Percentiles rank a stretch among this genome's conserved stretches.
These are phyloP conservation scores for Aspergillus sp. DNA, from an alignment of 2,329 filamentous ascomycete species.

Conservation along the genomic window DNA sequence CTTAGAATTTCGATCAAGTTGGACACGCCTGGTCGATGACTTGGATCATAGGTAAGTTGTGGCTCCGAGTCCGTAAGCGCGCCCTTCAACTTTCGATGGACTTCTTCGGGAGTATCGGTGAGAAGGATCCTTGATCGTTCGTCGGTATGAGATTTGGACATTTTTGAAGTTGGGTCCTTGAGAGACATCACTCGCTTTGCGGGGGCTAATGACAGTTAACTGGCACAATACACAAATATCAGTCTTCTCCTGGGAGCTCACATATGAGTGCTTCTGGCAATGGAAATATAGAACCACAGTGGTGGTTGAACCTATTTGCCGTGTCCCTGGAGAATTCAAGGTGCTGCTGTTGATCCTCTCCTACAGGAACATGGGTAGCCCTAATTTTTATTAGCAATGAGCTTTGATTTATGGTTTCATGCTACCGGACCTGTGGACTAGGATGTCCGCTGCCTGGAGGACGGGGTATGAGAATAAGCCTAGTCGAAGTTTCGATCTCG, in stretches of 20 bases:
- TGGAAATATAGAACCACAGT: conserved; percentile 57
- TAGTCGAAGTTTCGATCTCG: conserved; percentile 63
- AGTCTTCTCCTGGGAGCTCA: conserved; percentile 30
- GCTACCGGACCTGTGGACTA: conserved; percentile 61
- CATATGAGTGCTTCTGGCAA: conserved; percentile 64
- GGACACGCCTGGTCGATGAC: conserved; percentile 66
- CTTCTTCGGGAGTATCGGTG: conserved; percentile 58
- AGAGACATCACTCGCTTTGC: conserved; percentile 86
- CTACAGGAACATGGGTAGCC: conserved; percentile 90
- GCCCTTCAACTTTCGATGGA: conserved; percentile 59
- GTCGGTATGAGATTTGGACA: conserved; percentile 81
- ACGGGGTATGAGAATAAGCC: conserved; percentile 95
- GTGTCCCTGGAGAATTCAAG: conserved; percentile 86
- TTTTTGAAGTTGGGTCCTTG: conserved; percentile 67
- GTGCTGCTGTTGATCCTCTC: conserved; percentile 91
- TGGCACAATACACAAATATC: neutral
- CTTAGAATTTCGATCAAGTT: conserved; percentile 79
- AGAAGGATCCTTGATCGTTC: conserved; percentile 71
- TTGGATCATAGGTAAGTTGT: conserved; percentile 65
- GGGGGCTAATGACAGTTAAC: conserved; percentile 46
- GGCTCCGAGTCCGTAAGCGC: conserved; percentile 68
- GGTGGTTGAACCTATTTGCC: conserved; percentile 76
- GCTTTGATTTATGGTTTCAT: neutral
- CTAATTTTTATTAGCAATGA: conserved; percentile 33
- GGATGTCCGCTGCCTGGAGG: conserved; percentile 86